Conservation (phyloP, 768 basidiomycete genomes). For the Lentinula raphanica region DNA sequence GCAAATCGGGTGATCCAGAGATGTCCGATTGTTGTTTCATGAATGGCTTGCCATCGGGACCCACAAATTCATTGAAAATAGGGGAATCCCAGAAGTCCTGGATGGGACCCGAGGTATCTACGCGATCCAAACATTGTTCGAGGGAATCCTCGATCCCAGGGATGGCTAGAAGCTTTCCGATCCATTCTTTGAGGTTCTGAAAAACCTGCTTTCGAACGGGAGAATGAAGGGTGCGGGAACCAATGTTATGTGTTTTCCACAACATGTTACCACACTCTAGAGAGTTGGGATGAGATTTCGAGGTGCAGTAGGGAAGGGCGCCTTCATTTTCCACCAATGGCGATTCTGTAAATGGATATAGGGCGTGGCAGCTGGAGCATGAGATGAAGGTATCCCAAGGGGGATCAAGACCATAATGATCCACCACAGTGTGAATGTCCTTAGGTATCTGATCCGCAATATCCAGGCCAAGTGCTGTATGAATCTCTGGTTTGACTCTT, state of each 20-base stretch:
- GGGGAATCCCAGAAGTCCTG: not conserved
- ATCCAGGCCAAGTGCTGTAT: not conserved
- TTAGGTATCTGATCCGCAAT: not conserved
- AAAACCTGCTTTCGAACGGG: not conserved
- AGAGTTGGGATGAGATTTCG: not conserved
- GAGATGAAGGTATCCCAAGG: not conserved
- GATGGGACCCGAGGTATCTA: not conserved
- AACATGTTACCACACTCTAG: not conserved
- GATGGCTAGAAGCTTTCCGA: not conserved
- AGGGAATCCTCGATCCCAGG: not conserved
- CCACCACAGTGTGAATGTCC: too few relatives aligned
- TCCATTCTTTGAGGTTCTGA: slow-evolving; percentile 1
- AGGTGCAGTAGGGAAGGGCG: not conserved
- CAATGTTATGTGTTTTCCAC: not conserved
- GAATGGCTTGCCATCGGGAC: slow-evolving; percentile 13
- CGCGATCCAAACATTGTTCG: not conserved
- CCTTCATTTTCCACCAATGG: not conserved
- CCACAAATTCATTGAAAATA: slow-evolving; percentile 6
- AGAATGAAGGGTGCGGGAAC: not conserved
- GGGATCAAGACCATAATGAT: not conserved
- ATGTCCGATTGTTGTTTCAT: not conserved
- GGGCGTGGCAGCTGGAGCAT: not conserved
- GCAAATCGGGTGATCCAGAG: not conserved
- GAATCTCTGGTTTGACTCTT: too few relatives aligned
- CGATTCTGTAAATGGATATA: not conserved